Evolutionary conservation across 2,329 filamentous ascomycete genomes (phyloP).

Genomic region (Lasiodiplodia theobromae): DNA sequence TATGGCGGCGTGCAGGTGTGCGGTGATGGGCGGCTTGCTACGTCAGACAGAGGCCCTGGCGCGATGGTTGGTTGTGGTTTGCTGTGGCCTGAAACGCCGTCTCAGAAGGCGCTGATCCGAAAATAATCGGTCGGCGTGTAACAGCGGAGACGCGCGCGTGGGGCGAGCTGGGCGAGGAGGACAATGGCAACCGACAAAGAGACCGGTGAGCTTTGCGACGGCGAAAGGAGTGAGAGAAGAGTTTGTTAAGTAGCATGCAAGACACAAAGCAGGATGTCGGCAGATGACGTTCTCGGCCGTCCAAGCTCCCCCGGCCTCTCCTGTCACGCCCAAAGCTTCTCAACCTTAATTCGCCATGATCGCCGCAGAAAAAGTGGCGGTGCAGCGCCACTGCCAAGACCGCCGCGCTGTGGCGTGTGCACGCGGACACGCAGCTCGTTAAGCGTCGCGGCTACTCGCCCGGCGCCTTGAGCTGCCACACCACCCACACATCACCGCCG

Average conservation of each 20-base stretch:
- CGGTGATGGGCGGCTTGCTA: constrained; percentile 30
- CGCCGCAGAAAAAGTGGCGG: constrained; percentile 4
- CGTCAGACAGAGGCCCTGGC: constrained; percentile 18
- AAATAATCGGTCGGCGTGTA: constrained; percentile 14
- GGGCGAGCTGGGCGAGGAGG: not conserved
- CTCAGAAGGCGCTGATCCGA: constrained; percentile 32
- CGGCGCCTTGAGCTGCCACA: constrained; percentile 4
- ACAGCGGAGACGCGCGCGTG: constrained; percentile 18
- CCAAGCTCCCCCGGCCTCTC: constrained; percentile 6
- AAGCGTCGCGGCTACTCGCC: constrained; percentile 3
- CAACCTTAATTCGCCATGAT: constrained; percentile 8
- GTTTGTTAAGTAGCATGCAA: constrained; percentile 14
- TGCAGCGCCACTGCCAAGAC: constrained; percentile 20
- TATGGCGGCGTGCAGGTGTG: constrained; percentile 30
- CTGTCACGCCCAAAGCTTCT: constrained; percentile 10
- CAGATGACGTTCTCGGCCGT: constrained; percentile 17
- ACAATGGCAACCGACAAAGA: constrained; percentile 2
- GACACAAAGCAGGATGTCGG: constrained; percentile 22
- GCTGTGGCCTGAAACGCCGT: constrained; percentile 47
- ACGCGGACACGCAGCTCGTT: constrained; percentile 19
- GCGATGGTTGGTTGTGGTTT: constrained; percentile 43
- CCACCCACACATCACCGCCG: constrained; percentile 6
- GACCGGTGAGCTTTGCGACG: constrained; percentile 7
- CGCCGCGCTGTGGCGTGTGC: not conserved
- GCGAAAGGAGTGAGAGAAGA: not conserved